phyloP scores from a whole-genome alignment of 1,284 basidiomycete species.

The Naganishia sp. region DNA sequence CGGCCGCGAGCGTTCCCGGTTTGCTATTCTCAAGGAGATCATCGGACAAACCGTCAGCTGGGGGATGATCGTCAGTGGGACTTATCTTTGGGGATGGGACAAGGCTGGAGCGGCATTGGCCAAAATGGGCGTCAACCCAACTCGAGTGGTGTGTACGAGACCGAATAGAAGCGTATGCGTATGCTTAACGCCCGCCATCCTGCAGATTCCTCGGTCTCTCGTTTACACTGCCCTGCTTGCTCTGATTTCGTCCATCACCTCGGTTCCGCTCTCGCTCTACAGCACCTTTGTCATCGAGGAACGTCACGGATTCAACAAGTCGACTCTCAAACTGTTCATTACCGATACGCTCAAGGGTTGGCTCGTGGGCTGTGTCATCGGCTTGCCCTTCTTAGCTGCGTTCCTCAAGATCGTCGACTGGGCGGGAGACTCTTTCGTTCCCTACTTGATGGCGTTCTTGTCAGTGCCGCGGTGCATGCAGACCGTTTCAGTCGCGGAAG shows the following conservation, averaged over 20 bases:
- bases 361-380: constrained; percentile 71
- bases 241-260: constrained; percentile 66
- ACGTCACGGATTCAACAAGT: constrained; percentile 96
- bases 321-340: constrained; percentile 71
- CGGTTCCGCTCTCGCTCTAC: constrained; percentile 74
- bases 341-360: constrained; percentile 79
- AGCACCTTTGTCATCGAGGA: constrained; percentile 92
- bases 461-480: constrained; percentile 38
- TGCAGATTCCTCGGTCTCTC: constrained; percentile 79
- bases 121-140: constrained; percentile 36
- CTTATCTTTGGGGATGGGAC: constrained; percentile 62
- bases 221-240: constrained; percentile 71
- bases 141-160: constrained; percentile 41
- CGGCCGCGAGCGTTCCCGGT: constrained; percentile 88
- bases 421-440: constrained; percentile 86
- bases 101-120: constrained; percentile 61
- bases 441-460: constrained; percentile 86
- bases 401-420: constrained; percentile 89
- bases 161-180: constrained; percentile 23
- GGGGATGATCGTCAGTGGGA: constrained; percentile 68
- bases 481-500: constrained; percentile 26
- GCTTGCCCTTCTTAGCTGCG: constrained; percentile 79
- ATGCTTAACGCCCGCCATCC: not conserved
- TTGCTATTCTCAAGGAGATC: constrained; percentile 70
- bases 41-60: constrained; percentile 74